Percentiles rank a stretch among this genome's conserved stretches.
Evolutionary conservation across 1,284 basidiomycete species (phyloP).

Genomic region (Sanghuangporus baumii): DNA sequence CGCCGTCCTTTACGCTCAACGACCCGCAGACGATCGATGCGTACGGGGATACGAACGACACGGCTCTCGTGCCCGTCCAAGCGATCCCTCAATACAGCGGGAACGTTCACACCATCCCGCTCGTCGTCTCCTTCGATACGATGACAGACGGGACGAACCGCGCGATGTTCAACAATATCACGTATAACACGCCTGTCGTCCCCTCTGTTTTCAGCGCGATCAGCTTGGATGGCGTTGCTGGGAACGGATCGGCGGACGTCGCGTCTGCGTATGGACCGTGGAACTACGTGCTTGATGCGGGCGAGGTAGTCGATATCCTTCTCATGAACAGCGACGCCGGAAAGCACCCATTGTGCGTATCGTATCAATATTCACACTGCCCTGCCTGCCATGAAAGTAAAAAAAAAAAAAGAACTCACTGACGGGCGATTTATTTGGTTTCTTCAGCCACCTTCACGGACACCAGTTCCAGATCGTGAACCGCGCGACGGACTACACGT

Average conservation of each 20-base stretch:
- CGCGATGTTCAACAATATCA: conserved; percentile 67
- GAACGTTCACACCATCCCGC: conserved; percentile 48
- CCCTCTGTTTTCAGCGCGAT: conserved; percentile 74
- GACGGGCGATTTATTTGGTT: no score
- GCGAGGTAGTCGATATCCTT: conserved; percentile 75
- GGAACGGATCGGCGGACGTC: conserved; percentile 43
- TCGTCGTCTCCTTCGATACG: conserved; percentile 59
- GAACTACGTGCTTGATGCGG: conserved; percentile 68
- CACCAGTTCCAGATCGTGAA: conserved; percentile 79
- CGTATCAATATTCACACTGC: background rate
- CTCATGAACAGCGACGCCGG: conserved; percentile 71
- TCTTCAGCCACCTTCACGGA: conserved; percentile 68
- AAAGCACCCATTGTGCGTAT: conserved; percentile 17
- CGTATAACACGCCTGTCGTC: conserved; percentile 63
- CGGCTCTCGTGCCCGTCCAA: conserved; percentile 51
- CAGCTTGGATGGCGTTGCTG: conserved; percentile 43
- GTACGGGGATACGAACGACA: conserved; percentile 59
- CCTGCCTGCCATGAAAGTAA: background rate
- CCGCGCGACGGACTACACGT: conserved; percentile 69
- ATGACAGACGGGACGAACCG: conserved; percentile 77
- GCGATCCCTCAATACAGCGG: conserved; percentile 38
- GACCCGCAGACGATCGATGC: conserved; percentile 37
- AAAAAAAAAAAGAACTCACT: background rate
- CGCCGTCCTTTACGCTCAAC: conserved; percentile 39
- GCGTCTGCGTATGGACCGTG: conserved; percentile 74